phyloP scores from a whole-genome alignment of 2,329 filamentous ascomycete genomes.

The Phialophora verrucosa region DNA sequence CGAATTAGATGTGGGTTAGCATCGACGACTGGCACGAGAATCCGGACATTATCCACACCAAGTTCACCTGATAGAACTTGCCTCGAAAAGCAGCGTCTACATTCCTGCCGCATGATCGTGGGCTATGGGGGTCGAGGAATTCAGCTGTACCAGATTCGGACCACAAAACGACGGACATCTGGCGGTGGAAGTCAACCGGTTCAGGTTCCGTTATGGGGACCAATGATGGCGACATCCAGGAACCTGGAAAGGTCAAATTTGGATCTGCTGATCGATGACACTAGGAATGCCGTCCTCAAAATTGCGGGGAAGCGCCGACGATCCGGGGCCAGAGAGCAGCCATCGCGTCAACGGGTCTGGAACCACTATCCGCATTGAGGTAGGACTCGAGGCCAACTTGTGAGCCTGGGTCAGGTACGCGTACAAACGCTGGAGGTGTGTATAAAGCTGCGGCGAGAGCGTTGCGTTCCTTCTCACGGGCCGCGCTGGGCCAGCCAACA shows the following conservation, averaged over 20 bases:
- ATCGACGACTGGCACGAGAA: conserved; percentile 99
- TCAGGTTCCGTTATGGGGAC: conserved; percentile 14
- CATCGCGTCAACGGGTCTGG: conserved; percentile 1
- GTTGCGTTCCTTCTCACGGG: conserved; percentile 15
- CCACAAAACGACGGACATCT: conserved; percentile 8
- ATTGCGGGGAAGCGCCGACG: conserved; percentile 27
- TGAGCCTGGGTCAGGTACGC: not conserved
- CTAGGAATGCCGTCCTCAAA: not conserved
- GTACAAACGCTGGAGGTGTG: not conserved
- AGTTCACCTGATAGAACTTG: conserved; percentile 73
- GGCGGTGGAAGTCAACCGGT: conserved; percentile 15
- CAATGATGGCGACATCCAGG: not conserved
- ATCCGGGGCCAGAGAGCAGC: conserved; percentile 26
- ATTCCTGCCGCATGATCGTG: not conserved
- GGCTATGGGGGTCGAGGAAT: not conserved
- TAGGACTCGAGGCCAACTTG: not conserved
- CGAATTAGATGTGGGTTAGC: conserved; percentile 93
- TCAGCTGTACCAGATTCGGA: not conserved
- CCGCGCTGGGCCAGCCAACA: not conserved
- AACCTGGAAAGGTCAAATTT: conserved; percentile 5
- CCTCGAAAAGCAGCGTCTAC: not conserved
- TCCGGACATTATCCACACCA: conserved; percentile 97
- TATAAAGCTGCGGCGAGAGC: conserved; percentile 7
- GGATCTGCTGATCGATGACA: conserved; percentile 26
- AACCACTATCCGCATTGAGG: conserved; percentile 18